phyloP scores from a whole-genome alignment of 257 asterid species.

The Forsythia suspensa region DNA sequence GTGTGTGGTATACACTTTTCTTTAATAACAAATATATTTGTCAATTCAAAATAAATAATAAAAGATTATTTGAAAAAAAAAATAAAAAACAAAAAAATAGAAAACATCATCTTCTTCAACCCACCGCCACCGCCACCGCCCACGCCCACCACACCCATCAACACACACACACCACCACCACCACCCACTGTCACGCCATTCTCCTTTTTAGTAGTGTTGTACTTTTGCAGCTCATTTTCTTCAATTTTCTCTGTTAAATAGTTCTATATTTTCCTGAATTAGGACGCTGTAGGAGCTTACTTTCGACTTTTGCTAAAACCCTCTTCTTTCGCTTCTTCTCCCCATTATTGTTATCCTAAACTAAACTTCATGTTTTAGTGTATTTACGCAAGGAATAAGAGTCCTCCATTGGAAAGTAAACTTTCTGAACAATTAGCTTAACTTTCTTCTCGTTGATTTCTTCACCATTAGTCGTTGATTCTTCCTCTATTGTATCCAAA shows the following conservation, averaged over 20 bases:
- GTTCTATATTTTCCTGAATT: slow-evolving; percentile 27
- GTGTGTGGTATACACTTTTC: too few relatives aligned
- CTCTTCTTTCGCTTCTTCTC: slow-evolving; percentile 19
- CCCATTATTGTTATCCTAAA: slow-evolving; percentile 33
- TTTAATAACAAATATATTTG: too few relatives aligned
- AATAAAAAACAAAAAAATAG: too few relatives aligned
- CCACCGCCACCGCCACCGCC: too few relatives aligned
- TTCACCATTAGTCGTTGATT: slow-evolving; percentile 33
- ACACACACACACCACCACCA: too few relatives aligned
- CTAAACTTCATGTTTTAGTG: slow-evolving; percentile 26
- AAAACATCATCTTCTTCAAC: too few relatives aligned
- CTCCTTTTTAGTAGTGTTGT: not conserved
- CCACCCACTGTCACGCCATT: too few relatives aligned
- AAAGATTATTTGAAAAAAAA: too few relatives aligned
- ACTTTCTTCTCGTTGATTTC: slow-evolving; percentile 15
- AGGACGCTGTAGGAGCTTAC: not conserved
- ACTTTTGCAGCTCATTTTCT: slow-evolving; percentile 60
- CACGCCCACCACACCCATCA: too few relatives aligned
- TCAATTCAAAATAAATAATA: too few relatives aligned
- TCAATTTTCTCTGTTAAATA: slow-evolving; percentile 50
- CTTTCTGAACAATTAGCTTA: slow-evolving; percentile 23
- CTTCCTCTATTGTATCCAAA: too few relatives aligned
- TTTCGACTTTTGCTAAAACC: slow-evolving; percentile 21
- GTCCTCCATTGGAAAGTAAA: slow-evolving; percentile 6
- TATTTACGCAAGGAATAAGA: not conserved